phyloP scores from a whole-genome alignment of 495 filamentous ascomycete genomes.

The Halenospora varia region DNA sequence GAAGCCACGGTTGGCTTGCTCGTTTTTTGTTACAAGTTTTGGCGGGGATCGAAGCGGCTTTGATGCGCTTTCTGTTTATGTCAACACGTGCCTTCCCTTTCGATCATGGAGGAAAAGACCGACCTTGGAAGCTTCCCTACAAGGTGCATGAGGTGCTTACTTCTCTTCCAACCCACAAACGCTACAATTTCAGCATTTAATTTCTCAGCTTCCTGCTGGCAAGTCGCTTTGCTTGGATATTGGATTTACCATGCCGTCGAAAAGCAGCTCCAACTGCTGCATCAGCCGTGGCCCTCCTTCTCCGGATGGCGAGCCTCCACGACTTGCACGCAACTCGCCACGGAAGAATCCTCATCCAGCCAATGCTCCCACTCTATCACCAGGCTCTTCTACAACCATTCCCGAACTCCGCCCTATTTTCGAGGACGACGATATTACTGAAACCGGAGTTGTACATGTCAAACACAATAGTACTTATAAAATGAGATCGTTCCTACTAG shows the following conservation, averaged over 20 bases:
- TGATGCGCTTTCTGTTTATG: too few relatives aligned
- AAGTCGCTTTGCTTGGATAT: neutral
- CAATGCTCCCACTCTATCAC: neutral
- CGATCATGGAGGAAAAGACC: too few relatives aligned
- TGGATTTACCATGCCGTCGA: neutral
- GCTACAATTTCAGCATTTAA: neutral
- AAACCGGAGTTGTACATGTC: neutral
- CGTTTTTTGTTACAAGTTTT: too few relatives aligned
- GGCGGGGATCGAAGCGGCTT: too few relatives aligned
- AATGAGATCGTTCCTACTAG: neutral
- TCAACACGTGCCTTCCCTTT: too few relatives aligned
- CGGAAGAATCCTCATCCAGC: neutral
- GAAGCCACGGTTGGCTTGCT: too few relatives aligned
- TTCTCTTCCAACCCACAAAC: too few relatives aligned
- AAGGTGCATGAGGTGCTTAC: too few relatives aligned
- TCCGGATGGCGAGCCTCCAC: constrained; percentile 20
- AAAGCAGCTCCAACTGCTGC: constrained; percentile 18
- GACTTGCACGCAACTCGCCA: constrained; percentile 7
- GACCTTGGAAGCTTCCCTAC: too few relatives aligned
- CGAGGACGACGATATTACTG: constrained; percentile 11
- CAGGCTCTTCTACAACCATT: constrained; percentile 9
- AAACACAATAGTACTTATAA: neutral
- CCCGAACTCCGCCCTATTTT: constrained; percentile 18
- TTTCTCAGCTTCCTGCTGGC: neutral
- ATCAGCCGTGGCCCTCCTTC: constrained; percentile 20